Evolutionary conservation across 2,329 filamentous ascomycete species (phyloP).

Genomic region (Myriosclerotinia scirpicola): DNA sequence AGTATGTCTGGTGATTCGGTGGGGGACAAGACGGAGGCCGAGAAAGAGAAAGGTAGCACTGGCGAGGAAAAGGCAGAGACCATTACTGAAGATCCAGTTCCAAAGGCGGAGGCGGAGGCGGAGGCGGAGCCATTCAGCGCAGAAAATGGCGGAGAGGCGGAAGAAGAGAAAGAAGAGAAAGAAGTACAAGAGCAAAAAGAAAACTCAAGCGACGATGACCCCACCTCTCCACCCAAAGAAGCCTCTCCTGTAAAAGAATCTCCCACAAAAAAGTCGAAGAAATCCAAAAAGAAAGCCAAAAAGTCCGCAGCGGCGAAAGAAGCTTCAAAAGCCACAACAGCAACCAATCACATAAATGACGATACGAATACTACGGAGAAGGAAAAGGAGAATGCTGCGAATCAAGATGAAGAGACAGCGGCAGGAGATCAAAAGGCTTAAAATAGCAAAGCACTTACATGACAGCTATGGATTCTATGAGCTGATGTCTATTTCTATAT

Average conservation of each 20-base stretch:
- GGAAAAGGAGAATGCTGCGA: background rate
- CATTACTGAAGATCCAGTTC: background rate
- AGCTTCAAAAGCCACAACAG: constrained; percentile 12
- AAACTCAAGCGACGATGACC: constrained; percentile 9
- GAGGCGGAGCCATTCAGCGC: background rate
- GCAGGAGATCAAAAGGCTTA: background rate
- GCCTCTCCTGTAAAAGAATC: background rate
- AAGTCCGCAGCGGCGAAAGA: constrained; percentile 13
- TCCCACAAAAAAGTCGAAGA: constrained; percentile 1
- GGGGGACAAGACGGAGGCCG: constrained; percentile 2
- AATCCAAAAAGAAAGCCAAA: constrained; percentile 16
- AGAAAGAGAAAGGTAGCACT: constrained; percentile 5
- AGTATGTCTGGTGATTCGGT: constrained; percentile 21
- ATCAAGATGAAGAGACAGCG: constrained; percentile 1
- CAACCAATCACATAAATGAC: constrained; percentile 15
- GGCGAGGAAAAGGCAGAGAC: constrained; percentile 10
- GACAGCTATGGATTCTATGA: constrained; percentile 16
- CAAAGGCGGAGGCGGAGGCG: background rate
- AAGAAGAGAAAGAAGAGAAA: constrained; percentile 4
- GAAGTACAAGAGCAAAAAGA: constrained; percentile 8
- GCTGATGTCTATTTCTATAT: constrained; percentile 11
- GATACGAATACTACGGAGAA: constrained; percentile 15
- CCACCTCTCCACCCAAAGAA: background rate
- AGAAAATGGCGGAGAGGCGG: background rate
- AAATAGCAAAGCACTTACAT: background rate